Conservation (phyloP, 192 early-diverging fungal genomes). For the Funneliformis mosseae region DNA sequence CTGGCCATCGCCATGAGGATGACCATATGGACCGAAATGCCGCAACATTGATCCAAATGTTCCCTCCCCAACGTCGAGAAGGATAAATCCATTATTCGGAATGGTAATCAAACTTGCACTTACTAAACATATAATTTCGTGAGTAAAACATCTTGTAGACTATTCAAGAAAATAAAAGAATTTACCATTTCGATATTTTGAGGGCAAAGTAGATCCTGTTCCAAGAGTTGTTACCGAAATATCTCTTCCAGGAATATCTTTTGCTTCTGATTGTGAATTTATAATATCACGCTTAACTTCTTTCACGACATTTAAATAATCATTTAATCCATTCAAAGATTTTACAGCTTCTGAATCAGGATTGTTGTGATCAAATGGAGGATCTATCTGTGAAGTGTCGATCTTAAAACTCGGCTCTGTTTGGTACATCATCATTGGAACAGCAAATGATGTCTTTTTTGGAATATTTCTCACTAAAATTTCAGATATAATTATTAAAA, state of each 20-base stretch:
- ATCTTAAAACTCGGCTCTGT: slow-evolving; percentile 67
- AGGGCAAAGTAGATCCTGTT: slow-evolving; percentile 88
- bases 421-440: slow-evolving; percentile 56
- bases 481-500: neutral
- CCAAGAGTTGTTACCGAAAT: slow-evolving; percentile 77
- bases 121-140: slow-evolving; percentile 51
- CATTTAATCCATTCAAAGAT: slow-evolving; percentile 32
- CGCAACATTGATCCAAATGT: slow-evolving; percentile 83
- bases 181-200: slow-evolving; percentile 87
- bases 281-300: slow-evolving; percentile 39
- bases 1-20: slow-evolving; percentile 26
- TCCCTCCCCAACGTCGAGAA: slow-evolving; percentile 92
- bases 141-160: neutral
- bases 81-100: slow-evolving; percentile 60
- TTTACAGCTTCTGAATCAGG: slow-evolving; percentile 15
- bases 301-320: slow-evolving; percentile 43
- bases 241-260: slow-evolving; percentile 46
- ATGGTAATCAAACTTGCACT: slow-evolving; percentile 77
- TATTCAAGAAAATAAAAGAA: no score
- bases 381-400: slow-evolving; percentile 42
- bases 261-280: neutral
- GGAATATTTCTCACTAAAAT: slow-evolving; percentile 5
- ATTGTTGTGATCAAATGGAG: slow-evolving; percentile 35
- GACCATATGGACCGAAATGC: slow-evolving; percentile 60
- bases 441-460: slow-evolving; percentile 31